phyloP scores from a whole-genome alignment of 2,329 filamentous ascomycete genomes.

The Colletotrichum liriopes region DNA sequence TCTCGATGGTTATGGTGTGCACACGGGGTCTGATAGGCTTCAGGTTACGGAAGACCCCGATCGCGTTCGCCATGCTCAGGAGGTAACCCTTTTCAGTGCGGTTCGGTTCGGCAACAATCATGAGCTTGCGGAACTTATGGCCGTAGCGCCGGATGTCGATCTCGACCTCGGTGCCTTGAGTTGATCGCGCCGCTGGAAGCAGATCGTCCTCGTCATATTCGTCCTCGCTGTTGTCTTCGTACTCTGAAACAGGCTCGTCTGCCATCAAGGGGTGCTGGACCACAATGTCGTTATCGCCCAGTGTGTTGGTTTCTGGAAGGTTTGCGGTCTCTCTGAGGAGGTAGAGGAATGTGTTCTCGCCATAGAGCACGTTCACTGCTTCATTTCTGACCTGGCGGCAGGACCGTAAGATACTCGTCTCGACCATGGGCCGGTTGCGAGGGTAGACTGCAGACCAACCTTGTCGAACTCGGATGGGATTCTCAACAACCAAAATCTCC shows the following conservation, averaged over 20 bases:
- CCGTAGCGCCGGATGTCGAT: constrained; percentile 57
- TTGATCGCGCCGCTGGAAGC: constrained; percentile 11
- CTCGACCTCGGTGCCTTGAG: constrained; percentile 43
- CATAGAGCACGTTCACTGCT: constrained; percentile 61
- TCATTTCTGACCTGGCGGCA: constrained; percentile 55
- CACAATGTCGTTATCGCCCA: constrained; percentile 42
- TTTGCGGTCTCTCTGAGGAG: constrained; percentile 57
- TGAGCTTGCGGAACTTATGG: constrained; percentile 58
- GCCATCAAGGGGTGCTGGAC: constrained; percentile 18
- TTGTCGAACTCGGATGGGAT: constrained; percentile 53
- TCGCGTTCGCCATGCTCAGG: constrained; percentile 53
- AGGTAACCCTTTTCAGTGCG: constrained; percentile 50
- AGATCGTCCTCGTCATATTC: constrained; percentile 21
- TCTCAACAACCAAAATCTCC: constrained; percentile 50
- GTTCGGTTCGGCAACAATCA: constrained; percentile 61
- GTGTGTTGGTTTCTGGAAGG: constrained; percentile 40
- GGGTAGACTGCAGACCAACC: constrained; percentile 54
- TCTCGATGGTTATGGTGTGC: constrained; percentile 60
- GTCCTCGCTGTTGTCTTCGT: constrained; percentile 16
- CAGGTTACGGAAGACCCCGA: constrained; percentile 53
- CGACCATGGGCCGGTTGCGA: constrained; percentile 36
- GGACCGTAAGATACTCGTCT: constrained; percentile 55
- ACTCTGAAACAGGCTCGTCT: constrained; percentile 20
- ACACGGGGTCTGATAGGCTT: constrained; percentile 48
- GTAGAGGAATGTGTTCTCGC: constrained; percentile 65